Base-by-base conservation (phyloP, 108 stramenopile species). In the Nitzschia sp. region DNA sequence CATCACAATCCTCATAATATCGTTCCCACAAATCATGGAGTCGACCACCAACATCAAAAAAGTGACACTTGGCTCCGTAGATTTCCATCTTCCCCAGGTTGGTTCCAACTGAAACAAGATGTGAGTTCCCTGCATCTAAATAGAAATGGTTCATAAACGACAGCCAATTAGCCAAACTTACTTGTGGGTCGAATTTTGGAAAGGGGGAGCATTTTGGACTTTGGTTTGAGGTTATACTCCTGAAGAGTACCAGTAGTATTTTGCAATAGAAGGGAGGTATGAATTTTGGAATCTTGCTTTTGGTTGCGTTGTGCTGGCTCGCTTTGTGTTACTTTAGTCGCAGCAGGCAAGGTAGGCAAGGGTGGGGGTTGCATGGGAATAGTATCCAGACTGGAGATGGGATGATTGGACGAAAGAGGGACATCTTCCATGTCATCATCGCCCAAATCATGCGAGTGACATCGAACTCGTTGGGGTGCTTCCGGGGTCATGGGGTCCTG, bases 1-100 rank as follows among this genome's bases (percentile, higher is more conserved):
- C 91, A 69, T 92, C 88, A 26, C 82, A 77, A 69, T 92, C 91
- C 10, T 69, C 69, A 58, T 89, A 92, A 63, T 92, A 92, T 59
- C 87, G 73, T 65, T 88, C 85, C 87, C 91, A 89, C 46, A 92
- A 70, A 41, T 86, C 81, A 57, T 84, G 79, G 76, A 92, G 70
- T 51, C 75, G 86, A 14, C 91, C 91, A 58, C 91, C 86, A 8
- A 92, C 73, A 69, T 92, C 91, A 53, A 80, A 88, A 38, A 89
- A 57, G 26, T 83, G 76, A 63, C 80, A 82, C 54, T 84, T 85
- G 53, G 79, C 85, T 24, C 87, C 87, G 58, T 77, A 80, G 50
- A 86, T 67, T 42, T 86, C 80, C 41, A 89, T 63, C 59, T 88
- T 89, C 7, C 84, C 88, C 44, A 92, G 62, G 66, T 92, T 92